Evolutionary conservation across 495 filamentous ascomycete genomes (phyloP).

Genomic region (Neurospora sp.): DNA sequence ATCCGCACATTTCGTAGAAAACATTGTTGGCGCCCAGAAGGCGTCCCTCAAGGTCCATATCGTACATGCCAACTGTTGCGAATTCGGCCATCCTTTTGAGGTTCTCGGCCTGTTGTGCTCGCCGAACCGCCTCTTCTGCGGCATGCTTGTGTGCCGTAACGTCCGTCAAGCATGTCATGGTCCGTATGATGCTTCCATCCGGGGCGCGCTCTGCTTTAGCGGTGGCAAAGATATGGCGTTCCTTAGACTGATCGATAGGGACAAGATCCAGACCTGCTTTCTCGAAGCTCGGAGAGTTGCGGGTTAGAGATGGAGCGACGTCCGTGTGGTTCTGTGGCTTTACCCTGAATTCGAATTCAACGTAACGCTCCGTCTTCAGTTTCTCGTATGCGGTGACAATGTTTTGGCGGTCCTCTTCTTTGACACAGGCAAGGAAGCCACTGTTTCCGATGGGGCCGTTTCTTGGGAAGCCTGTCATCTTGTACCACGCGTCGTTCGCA

Average conservation of each 20-base stretch:
- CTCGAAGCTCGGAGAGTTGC: conserved; percentile 33
- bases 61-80: conserved; percentile 38
- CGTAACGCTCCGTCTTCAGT: conserved; percentile 20
- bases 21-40: conserved; percentile 33
- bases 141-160: conserved; percentile 32
- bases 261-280: conserved; percentile 25
- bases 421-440: conserved; percentile 28
- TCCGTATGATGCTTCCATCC: conserved; percentile 27
- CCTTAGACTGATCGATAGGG: conserved; percentile 18
- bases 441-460: conserved; percentile 17
- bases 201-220: conserved; percentile 30
- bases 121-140: conserved; percentile 31
- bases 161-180: conserved; percentile 36
- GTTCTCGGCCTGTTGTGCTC: conserved; percentile 36
- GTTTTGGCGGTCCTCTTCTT: conserved; percentile 27
- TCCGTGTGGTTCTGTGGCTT: conserved; percentile 15
- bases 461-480: conserved; percentile 22
- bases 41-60: conserved; percentile 33
- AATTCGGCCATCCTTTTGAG: conserved; percentile 38
- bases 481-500: conserved; percentile 55
- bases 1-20: conserved; percentile 35
- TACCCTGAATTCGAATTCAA: conserved; percentile 33
- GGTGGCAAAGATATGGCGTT: conserved; percentile 28
- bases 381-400: conserved; percentile 25
- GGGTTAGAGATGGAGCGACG: conserved; percentile 15